Evolutionary conservation across 768 basidiomycete genomes (phyloP), one percentile per base, ranked within the genome.

Genomic region (Tylopilus subfusipes): DNA sequence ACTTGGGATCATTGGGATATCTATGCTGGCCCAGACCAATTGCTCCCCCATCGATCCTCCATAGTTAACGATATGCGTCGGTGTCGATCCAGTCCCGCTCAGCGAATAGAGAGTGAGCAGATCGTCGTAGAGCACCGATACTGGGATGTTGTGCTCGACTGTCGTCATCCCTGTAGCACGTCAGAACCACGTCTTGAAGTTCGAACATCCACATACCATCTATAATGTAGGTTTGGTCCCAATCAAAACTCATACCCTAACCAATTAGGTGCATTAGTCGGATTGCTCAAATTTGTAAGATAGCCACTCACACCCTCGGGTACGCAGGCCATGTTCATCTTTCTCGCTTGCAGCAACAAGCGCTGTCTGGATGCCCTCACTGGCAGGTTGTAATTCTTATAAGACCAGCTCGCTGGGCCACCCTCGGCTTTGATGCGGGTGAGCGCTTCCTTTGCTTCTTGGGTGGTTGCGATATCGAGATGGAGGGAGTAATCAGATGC

Each of bases 161-260:
- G 87, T 88, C 2, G 87, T 87, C 86, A 88, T 88, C 18, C 86
- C 86, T 87, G 48, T 30, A 40, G 27, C 21, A 33, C 27, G 45
- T 47, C 42, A 53, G 54, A 24, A 13, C 24, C 19, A n/a, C 39
- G n/a, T 22, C 31, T 13, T 16, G 8, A 7, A 24, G 5, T n/a
- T 50, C 39, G 7, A n/a, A 7, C 21, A 11, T 29, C 34, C n/a
- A 57, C 72, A 54, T 54, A 83, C 87, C 88, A 61, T 90, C 88
- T n/a, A 87, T 71, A 52, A 89, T 87, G 59, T 88, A 90, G 0
- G 88, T 87, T 59, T 82, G 68, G 60, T 89, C 86, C 88, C 88
- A 90, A 61, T 90, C 87, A 27, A 76, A 82, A 63, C 86, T 87
- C 86, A 88, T 87, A 10, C 88, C 88, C 75, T 77, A 45, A 38